Base-by-base conservation (phyloP, 495 filamentous ascomycete species). In the Penicillium roqueforti region DNA sequence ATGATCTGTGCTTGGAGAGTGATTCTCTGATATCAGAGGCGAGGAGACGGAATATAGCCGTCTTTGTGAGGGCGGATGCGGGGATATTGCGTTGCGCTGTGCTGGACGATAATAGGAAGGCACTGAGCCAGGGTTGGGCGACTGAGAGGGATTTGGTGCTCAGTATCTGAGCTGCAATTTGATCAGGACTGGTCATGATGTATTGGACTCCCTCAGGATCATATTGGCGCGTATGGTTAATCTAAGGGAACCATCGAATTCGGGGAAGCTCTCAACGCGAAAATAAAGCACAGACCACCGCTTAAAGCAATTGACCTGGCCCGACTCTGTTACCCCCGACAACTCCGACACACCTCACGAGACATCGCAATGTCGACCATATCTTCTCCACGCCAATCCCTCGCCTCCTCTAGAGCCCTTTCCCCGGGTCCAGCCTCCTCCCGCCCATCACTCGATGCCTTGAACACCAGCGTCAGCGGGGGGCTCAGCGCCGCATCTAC, bases 11-110 rank as follows among this genome's bases (percentile, higher is more conserved):
- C 16, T 69, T 68, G 5, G 84, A 72, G 32, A 81, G 71, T 1
- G 86, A 80, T 2, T 75, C 71, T 5, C 83, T 83, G 41, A 96
- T 78, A 74, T 97, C 87, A 20, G 86, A 81, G 40, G 84, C 78
- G 6, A 96, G 82, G 22, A 97, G 68, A 47, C 92, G 92, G 65
- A 88, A 86, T 38, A 87, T 80, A 14, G 90, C 87, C 14, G 92
- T 95, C 41, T 88, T 84, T 46, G 85, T 74, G 16, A 97, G 78
- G 11, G 87, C 84, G 13, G 84, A 77, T 22, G 91, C 65, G 5
- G 92, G 87, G 1, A 84, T 82, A 6, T 80, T 82, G 56, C 78
- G 74, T 43, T 74, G 68, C 34, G 61, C 58, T 8, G 60, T 40
- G 37, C 57, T 51, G 18, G 67, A 67, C 32, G 68, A 57, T 13